phyloP scores from a whole-genome alignment of 768 basidiomycete species.

The Sarcomyxa edulis region DNA sequence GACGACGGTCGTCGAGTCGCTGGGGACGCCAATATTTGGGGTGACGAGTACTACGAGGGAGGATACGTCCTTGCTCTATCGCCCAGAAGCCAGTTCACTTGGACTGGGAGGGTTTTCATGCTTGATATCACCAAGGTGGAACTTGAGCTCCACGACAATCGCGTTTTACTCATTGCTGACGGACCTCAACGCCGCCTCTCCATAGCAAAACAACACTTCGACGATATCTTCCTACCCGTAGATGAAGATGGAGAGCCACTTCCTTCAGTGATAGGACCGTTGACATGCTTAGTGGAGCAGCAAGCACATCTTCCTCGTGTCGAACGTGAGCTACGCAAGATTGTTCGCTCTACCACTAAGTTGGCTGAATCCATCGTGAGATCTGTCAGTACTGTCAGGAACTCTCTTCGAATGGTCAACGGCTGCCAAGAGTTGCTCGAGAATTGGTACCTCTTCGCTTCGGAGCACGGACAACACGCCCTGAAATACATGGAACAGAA shows the following conservation, averaged over 20 bases:
- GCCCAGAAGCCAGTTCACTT: conserved; percentile 81
- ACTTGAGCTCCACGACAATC: conserved; percentile 79
- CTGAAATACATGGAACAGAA: conserved; percentile 82
- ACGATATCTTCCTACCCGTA: conserved; percentile 52
- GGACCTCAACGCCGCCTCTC: conserved; percentile 75
- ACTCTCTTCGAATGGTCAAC: conserved; percentile 50
- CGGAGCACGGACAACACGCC: conserved; percentile 89
- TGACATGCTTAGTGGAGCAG: conserved; percentile 62
- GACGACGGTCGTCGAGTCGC: conserved; percentile 46
- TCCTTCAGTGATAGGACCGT: conserved; percentile 34
- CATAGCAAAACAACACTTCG: conserved; percentile 73
- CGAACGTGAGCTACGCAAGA: conserved; percentile 86
- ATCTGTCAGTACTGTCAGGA: conserved; percentile 83
- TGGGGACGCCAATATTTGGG: conserved; percentile 32
- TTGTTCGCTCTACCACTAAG: conserved; percentile 82
- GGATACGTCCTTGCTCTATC: conserved; percentile 85
- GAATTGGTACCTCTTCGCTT: conserved; percentile 96
- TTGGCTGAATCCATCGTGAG: conserved; percentile 91
- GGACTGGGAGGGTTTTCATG: conserved; percentile 86
- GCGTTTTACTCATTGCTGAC: conserved; percentile 90
- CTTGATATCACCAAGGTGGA: conserved; percentile 71
- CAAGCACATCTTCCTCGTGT: conserved; percentile 90
- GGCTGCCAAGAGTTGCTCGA: conserved; percentile 83
- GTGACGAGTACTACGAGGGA: conserved; percentile 41
- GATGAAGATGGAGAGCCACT: conserved; percentile 59